Conservation (phyloP, 2,329 filamentous ascomycete species). For the Colletotrichum chrysophilum region DNA sequence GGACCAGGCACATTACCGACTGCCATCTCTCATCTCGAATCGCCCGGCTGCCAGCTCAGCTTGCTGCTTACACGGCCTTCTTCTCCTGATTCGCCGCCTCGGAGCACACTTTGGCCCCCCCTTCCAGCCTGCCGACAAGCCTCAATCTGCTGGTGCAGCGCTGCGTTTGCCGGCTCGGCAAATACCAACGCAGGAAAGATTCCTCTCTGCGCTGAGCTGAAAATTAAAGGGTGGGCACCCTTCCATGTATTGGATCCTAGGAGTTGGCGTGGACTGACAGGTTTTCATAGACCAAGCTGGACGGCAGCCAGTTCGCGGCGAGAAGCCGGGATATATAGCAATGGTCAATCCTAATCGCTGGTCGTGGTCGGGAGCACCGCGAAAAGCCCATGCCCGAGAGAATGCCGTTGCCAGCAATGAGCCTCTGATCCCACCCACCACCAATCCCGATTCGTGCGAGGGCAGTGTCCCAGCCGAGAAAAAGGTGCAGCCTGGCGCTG, state of each 20-base stretch:
- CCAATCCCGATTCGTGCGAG: neutral
- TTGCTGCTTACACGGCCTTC: neutral
- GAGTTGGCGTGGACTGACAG: neutral
- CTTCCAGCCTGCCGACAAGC: neutral
- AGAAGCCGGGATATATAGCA: neutral
- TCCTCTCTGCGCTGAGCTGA: conserved; percentile 1
- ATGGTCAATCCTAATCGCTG: conserved; percentile 15
- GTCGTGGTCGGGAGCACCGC: conserved; percentile 16
- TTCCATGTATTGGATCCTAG: neutral
- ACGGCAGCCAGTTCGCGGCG: neutral
- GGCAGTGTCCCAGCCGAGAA: neutral
- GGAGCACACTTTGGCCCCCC: neutral
- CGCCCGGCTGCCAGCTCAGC: neutral
- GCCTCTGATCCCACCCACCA: neutral
- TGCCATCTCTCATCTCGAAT: neutral
- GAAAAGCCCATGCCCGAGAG: neutral
- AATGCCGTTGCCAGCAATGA: neutral
- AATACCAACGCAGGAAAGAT: neutral
- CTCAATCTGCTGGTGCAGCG: neutral
- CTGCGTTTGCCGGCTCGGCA: neutral
- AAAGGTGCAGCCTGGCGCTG: neutral
- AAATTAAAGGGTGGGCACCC: neutral
- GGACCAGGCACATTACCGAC: neutral
- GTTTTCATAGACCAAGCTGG: neutral
- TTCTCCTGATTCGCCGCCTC: conserved; percentile 6